Base-by-base conservation (phyloP, 148 eudicot species). In the Nepenthes gracilis region DNA sequence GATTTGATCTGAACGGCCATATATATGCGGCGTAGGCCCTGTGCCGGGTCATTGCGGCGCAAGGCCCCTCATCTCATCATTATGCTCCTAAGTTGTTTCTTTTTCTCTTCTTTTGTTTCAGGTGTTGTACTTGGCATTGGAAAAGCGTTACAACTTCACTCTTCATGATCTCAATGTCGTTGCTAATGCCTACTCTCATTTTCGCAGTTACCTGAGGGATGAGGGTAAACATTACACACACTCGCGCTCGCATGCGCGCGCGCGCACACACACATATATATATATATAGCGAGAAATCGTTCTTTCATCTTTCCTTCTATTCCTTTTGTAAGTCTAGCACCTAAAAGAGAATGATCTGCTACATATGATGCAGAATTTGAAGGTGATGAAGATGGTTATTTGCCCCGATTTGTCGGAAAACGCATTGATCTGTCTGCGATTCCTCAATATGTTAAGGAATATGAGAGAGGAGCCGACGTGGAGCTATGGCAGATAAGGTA, bases 121-220 rank as follows among this genome's bases (percentile, higher is more conserved):
- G 96, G 78, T 89, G 57, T 43, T 83, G 58, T 90, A 84, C 71
- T 68, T 90, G 76, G 97, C 97, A 6, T 55, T 86, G 66, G 97
- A 90, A 81, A 90, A 86, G 67, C 95, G 97, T 43, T 90, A 82
- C 75, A 90, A 90, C 77, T 90, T 90, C 75, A 74, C 67, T 64
- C 70, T 90, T 52, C 62, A 77, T 55, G 95, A 90, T 71, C 88
- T 90, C 48, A 82, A 84, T 60, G 72, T 90, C 60, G 83, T 90
- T 59, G 97, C 97, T 12, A 90, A 86, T 72, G 91, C 95, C 12
- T 90, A 90, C 63, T 84, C 86, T 45, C 83, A 72, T 69, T 90
- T 90, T 71, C 81, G 72, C 49, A 82, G 80, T 58, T 84, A 78
- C 68, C 43, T 88, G 62, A 75, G 54, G 47, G 72, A 53, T 40